Evolutionary conservation across 306 rosid species (phyloP).

Genomic region (Arachis hypogaea): DNA sequence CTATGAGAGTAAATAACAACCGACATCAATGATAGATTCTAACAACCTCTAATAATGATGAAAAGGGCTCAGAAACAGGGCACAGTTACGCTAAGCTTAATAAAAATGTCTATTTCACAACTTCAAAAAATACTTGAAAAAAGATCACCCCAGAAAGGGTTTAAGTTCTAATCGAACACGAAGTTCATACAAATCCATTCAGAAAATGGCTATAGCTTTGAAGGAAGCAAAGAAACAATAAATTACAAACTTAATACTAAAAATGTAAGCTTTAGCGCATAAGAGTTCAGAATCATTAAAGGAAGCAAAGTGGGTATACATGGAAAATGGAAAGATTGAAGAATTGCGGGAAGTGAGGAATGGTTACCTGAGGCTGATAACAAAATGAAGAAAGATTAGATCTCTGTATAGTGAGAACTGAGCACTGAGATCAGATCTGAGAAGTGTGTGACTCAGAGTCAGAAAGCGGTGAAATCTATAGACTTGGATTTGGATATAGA

Average conservation of each 20-base stretch:
- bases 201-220: background rate
- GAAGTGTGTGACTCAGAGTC: conserved; percentile 22
- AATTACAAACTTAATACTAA: background rate
- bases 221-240: conserved; percentile 13
- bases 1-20: background rate
- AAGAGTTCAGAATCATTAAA: background rate
- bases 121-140: background rate
- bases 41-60: background rate
- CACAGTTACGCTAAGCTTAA: background rate
- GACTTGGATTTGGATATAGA: conserved; percentile 2
- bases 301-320: conserved; percentile 24
- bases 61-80: background rate
- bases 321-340: background rate
- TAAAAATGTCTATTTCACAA: background rate
- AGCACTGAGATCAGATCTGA: conserved; percentile 45
- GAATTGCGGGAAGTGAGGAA: background rate
- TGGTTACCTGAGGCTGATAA: conserved; percentile 34
- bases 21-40: background rate
- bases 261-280: background rate
- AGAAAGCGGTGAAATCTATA: conserved; percentile 8
- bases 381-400: conserved; percentile 30
- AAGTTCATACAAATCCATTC: background rate
- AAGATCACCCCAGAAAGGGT: background rate
- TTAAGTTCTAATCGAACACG: background rate
- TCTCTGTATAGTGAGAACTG: conserved; percentile 18